Evolutionary conservation across 1,284 basidiomycete species (phyloP), one percentile per base, ranked within the genome.

Genomic region (Cryptococcus sp.): DNA sequence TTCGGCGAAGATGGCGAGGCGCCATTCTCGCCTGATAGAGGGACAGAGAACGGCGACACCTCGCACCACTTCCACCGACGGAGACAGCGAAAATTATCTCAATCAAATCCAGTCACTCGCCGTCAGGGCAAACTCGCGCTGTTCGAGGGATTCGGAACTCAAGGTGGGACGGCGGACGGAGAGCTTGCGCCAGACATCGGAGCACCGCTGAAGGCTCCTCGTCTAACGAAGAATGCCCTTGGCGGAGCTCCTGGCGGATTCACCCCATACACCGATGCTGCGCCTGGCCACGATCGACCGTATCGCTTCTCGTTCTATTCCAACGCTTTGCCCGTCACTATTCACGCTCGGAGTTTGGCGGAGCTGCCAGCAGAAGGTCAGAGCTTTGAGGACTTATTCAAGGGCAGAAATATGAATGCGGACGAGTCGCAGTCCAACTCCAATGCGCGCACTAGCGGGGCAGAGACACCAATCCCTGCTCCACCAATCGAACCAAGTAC

Each of bases 291-390:
- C 72, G 91, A 93, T 69, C 82, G 91, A 72, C 95, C 94, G 7
- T 99, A 98, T 74, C 85, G 96, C 38, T 99, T 99, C 81, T 98
- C 95, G 0, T 99, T 99, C 81, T 99, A 99, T 79, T 97, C 93
- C 17, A 99, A 98, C 72, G 85, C 90, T 1, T 82, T 97, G 49
- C 87, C 89, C 2, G 89, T 91, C 0, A 97, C 95, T 1, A 97
- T 99, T 50, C 96, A 99, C 78, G 91, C 96, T 0, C 84, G 93
- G 11, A 93, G 89, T 62, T 80, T 99, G 15, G 88, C 89, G 56
- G 96, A 99, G 77, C 84, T 99, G 3, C 95, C 96, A 0, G 91
- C 90, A 0, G 93, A 95, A 27, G 91, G 91, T 0, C 95, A 99
- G 78, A 85, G 86, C 0, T 99, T 98, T 70, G 89, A 93, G 68